Conservation (phyloP, 2,329 filamentous ascomycete species). For the Delphinella strobiligena region DNA sequence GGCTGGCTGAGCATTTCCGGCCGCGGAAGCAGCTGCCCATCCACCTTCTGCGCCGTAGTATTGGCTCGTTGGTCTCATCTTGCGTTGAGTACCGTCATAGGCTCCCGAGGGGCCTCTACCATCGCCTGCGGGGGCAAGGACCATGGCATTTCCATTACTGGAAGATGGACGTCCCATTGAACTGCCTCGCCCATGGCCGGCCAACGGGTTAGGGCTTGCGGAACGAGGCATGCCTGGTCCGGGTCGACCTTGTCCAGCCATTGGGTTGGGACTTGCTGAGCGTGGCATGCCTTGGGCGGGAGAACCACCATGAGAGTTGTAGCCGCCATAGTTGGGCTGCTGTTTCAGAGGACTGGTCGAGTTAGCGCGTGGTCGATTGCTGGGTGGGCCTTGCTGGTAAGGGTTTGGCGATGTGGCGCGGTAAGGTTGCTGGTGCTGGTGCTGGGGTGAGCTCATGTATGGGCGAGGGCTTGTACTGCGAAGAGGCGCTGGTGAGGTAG, state of each 20-base stretch:
- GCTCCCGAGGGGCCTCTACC: slow-evolving; percentile 22
- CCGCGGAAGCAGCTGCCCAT: slow-evolving; percentile 6
- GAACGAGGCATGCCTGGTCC: slow-evolving; percentile 24
- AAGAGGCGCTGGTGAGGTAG: slow-evolving; percentile 55
- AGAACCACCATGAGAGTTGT: slow-evolving; percentile 23
- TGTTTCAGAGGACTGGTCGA: slow-evolving; percentile 30
- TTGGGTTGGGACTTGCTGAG: slow-evolving; percentile 26
- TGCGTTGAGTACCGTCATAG: slow-evolving; percentile 18
- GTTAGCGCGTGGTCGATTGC: slow-evolving; percentile 22
- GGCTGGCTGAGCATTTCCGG: slow-evolving; percentile 5
- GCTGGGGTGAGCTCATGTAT: slow-evolving; percentile 32
- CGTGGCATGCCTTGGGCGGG: slow-evolving; percentile 24
- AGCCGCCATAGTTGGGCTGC: slow-evolving; percentile 21
- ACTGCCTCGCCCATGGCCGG: slow-evolving; percentile 10
- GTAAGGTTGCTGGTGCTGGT: slow-evolving; percentile 16
- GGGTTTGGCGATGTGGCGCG: slow-evolving; percentile 53
- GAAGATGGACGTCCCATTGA: slow-evolving; percentile 28
- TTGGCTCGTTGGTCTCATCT: slow-evolving; percentile 28
- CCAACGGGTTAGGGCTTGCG: slow-evolving; percentile 24
- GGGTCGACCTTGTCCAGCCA: slow-evolving; percentile 4
- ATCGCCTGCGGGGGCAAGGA: slow-evolving; percentile 25
- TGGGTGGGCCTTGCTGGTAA: slow-evolving; percentile 38
- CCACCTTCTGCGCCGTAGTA: slow-evolving; percentile 28
- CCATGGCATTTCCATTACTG: slow-evolving; percentile 28
- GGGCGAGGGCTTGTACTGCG: slow-evolving; percentile 48